Evolutionary conservation across 1,284 basidiomycete genomes (phyloP).

Genomic region (Malassezia globosa): DNA sequence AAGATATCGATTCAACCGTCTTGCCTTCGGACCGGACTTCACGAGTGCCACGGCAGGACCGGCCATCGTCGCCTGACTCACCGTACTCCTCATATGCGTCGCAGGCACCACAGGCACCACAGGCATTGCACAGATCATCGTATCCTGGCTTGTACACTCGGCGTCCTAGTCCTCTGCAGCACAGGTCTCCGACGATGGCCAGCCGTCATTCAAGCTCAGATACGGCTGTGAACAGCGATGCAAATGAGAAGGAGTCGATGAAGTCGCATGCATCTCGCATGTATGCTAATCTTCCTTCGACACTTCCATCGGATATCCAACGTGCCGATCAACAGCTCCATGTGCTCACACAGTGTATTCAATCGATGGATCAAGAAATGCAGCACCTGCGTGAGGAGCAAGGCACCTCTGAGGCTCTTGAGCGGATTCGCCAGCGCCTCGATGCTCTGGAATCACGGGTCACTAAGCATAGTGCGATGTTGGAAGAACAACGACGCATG

Average conservation of each 20-base stretch:
- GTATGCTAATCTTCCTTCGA: neutral
- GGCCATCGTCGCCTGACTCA: neutral
- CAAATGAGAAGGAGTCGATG: neutral
- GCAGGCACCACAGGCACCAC: too few species aligned
- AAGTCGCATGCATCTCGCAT: neutral
- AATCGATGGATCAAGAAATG: slow-evolving; percentile 11
- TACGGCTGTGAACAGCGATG: slow-evolving; percentile 14
- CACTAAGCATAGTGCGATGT: neutral
- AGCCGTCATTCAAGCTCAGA: slow-evolving; percentile 18
- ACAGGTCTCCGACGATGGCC: neutral
- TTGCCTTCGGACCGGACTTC: too few species aligned
- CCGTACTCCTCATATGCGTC: too few species aligned
- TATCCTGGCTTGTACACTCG: neutral
- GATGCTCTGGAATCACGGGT: slow-evolving; percentile 5
- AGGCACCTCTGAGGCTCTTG: neutral
- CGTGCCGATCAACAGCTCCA: slow-evolving; percentile 15
- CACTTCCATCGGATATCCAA: slow-evolving; percentile 1
- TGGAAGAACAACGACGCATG: too few species aligned
- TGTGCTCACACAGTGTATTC: slow-evolving; percentile 5
- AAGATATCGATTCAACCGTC: neutral
- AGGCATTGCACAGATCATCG: too few species aligned
- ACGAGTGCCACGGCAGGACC: too few species aligned
- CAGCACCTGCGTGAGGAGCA: neutral
- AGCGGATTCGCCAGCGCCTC: neutral
- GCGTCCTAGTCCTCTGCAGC: slow-evolving; percentile 2